phyloP scores from a whole-genome alignment of 176 grass and related monocot genomes.

The Oryza meyeriana region DNA sequence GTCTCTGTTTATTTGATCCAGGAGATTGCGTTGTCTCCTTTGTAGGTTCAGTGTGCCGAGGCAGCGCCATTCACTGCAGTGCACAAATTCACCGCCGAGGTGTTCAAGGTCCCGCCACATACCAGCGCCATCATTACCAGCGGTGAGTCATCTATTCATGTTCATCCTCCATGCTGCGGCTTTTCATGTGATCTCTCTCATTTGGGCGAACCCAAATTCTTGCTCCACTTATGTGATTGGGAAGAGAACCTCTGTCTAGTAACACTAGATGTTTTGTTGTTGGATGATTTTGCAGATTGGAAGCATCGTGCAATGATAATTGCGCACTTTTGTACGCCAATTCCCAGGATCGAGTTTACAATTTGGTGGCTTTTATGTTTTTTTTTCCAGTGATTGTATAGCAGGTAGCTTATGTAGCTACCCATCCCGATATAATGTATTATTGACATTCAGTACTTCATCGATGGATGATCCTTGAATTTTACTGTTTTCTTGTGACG shows the following conservation, averaged over 20 bases:
- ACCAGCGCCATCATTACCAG: slow-evolving; percentile 97
- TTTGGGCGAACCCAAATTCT: background rate
- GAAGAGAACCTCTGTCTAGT: background rate
- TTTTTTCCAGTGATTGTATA: background rate
- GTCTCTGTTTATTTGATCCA: background rate
- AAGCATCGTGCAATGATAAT: background rate
- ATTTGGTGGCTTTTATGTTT: background rate
- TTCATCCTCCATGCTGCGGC: too few species aligned
- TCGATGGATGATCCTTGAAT: background rate
- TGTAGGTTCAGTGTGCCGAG: slow-evolving; percentile 96
- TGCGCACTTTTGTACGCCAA: background rate
- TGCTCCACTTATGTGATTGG: background rate
- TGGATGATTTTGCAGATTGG: background rate
- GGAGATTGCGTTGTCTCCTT: background rate
- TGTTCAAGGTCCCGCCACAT: slow-evolving; percentile 96
- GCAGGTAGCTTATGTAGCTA: background rate
- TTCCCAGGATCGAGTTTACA: background rate
- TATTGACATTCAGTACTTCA: background rate
- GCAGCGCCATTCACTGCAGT: slow-evolving; percentile 94
- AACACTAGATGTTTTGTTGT: background rate
- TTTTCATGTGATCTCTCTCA: background rate
- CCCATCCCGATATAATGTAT: background rate
- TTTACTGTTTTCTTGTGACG: background rate
- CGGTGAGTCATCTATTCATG: slow-evolving; percentile 30
- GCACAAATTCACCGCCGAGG: slow-evolving; percentile 90